phyloP scores from a whole-genome alignment of 768 basidiomycete genomes.

The Amanita molliuscula region DNA sequence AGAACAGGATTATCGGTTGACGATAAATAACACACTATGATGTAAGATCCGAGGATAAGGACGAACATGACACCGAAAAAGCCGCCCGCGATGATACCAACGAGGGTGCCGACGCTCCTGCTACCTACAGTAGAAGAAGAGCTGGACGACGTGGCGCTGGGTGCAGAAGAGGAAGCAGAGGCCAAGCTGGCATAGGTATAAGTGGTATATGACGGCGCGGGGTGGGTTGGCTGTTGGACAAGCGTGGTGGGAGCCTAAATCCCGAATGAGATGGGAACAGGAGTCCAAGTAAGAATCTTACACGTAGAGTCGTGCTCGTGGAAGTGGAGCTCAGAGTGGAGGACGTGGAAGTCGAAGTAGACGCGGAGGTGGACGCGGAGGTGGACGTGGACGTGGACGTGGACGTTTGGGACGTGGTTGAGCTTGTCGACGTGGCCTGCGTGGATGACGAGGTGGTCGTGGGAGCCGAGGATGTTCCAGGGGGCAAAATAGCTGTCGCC shows the following conservation, averaged over 20 bases:
- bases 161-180: neutral
- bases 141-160: neutral
- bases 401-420: slow-evolving; percentile 10
- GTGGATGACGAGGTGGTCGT: neutral
- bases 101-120: slow-evolving; percentile 30
- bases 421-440: neutral
- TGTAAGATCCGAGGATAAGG: slow-evolving; percentile 24
- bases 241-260: neutral
- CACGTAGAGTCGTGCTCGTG: neutral
- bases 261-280: neutral
- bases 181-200: neutral
- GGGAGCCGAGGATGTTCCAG: neutral
- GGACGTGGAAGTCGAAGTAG: slow-evolving; percentile 1
- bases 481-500: neutral
- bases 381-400: slow-evolving; percentile 10
- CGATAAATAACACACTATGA: slow-evolving; percentile 20
- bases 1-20: neutral
- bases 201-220: neutral
- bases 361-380: slow-evolving; percentile 11
- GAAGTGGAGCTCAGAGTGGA: neutral
- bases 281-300: neutral
- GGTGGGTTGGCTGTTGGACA: neutral
- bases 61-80: slow-evolving; percentile 26
- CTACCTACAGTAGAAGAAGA: slow-evolving; percentile 4
- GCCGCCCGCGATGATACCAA: slow-evolving; percentile 27